Evolutionary conservation across 2,329 filamentous ascomycete species (phyloP), one percentile per base, ranked within the genome.

Genomic region (Blastomyces percursus): DNA sequence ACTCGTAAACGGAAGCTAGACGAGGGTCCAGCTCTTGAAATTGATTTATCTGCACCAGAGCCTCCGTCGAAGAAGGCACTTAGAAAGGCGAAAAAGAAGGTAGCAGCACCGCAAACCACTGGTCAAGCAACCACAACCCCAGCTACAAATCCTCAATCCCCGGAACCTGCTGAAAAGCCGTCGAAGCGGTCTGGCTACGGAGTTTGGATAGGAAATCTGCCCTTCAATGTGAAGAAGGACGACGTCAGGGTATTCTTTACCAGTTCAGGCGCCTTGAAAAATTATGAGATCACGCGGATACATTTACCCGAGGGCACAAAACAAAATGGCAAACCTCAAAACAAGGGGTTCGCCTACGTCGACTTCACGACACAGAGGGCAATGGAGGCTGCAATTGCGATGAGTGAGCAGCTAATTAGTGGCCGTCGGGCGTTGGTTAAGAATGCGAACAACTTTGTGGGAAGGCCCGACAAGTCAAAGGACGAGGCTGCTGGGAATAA

Each of bases 311-410:
- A 78, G 27, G 79, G 81, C 3, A 70, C 79, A 63, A 87, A 83
- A 60, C 62, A 59, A 16, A 71, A 71, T 63, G 72, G 73, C 42
- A 84, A 81, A 69, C 76, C 82, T 27, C 80, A 86, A 69, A 99
- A 97, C 79, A 93, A 89, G 76, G 95, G 94, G 19, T 99, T 96
- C 72, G 94, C 94, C 61, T 99, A 99, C 72, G 86, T 99, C 66
- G 95, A 99, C 74, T 96, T 99, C 72, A 79, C 85, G 55, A 87
- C 83, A 30, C 71, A 80, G 24, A 82, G 87, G 50, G 83, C 86
- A 52, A 83, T 91, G 70, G 79, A 91, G 42, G 84, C 87, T n/a
- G 92, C 91, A 56, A 82, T 96, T 66, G 87, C 85, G 2, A 80
- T 96, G 50, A 95, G 89, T n/a, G 94, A 99, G 76, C 89, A 86